Percentiles rank a stretch among this genome's conserved stretches.
Conservation (phyloP, 257 asterid species). For the Solanum rostratum region DNA sequence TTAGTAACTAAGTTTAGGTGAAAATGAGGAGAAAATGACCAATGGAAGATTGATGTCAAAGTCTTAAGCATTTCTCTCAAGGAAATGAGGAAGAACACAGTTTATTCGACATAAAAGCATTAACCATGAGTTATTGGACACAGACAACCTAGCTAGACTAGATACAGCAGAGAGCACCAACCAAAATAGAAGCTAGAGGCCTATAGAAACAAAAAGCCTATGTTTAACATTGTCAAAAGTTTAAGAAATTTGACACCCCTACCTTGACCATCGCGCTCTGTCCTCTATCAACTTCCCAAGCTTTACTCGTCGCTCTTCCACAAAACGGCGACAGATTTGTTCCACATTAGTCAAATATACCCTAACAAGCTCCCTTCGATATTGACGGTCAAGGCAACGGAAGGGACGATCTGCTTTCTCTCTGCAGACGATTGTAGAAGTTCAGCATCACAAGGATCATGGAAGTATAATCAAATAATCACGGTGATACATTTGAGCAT, state of each 20-base stretch:
- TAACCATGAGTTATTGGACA: not conserved
- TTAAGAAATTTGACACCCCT: not conserved
- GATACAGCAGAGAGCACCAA: not conserved
- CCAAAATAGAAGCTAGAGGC: not conserved
- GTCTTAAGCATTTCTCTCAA: not conserved
- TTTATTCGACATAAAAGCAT: not conserved
- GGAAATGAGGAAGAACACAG: not conserved
- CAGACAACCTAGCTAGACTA: not conserved
- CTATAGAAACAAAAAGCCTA: not conserved
- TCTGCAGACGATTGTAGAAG: slow-evolving; percentile 22
- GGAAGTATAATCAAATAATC: not conserved
- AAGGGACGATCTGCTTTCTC: slow-evolving; percentile 64
- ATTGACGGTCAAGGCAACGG: slow-evolving; percentile 67
- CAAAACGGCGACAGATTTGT: slow-evolving; percentile 19
- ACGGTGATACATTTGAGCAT: not conserved
- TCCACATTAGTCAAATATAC: slow-evolving; percentile 29
- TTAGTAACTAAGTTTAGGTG: not conserved
- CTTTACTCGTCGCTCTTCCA: slow-evolving; percentile 18
- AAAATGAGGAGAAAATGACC: not conserved
- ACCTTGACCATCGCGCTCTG: slow-evolving; percentile 31
- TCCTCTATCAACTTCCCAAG: slow-evolving; percentile 27
- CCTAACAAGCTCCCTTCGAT: slow-evolving; percentile 66
- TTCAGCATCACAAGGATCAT: not conserved
- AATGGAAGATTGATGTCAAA: not conserved
- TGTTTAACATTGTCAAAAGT: not conserved